Evolutionary conservation across 1,284 basidiomycete genomes (phyloP), one percentile per base, ranked within the genome.

Genomic region (Boletus semigastroideus): DNA sequence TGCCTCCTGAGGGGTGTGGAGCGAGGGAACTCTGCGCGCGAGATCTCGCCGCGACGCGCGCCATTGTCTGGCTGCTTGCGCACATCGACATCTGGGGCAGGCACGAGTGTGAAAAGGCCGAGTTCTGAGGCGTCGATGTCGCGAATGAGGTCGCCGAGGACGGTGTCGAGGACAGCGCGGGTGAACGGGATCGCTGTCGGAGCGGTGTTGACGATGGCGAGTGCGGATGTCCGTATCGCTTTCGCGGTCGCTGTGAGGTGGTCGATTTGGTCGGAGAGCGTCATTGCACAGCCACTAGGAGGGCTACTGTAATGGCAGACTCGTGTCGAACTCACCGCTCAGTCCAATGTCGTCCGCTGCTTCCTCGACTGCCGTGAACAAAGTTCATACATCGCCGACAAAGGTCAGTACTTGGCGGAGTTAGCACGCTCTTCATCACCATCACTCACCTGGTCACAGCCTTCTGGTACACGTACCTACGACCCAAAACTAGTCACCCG

Each of bases 91-190:
- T 74, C 72, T 53, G 55, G 28, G 51, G 57, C 22, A 31, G 60
- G 46, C 4, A 77, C 70, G 48, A 88, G 74, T 4, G 77, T 80
- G 69, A 90, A 89, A 17, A 90, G 79, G 28, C 87, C 87, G 25
- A 88, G 75, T 65, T 90, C 88, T 12, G 87, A 81, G 10, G 84
- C 74, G 58, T 90, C 87, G 54, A 84, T 74, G 60, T 90, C 87
- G 59, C 87, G 85, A 53, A 90, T 87, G 54, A 90, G 80, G 60
- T 90, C 83, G 42, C 83, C 82, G 11, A 90, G 77, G 45, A 77
- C 69, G 0, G 81, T 78, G 28, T 75, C 59, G 25, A 90, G 79
- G 13, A 88, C 77, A 3, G 88, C 86, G 48, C 68, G 72, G 7
- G 84, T 80, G 82, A 84, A 66, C 60, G 79, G 70, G 4, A 74